Conservation (phyloP, 2,329 filamentous ascomycete genomes). For the Monilinia laxa region DNA sequence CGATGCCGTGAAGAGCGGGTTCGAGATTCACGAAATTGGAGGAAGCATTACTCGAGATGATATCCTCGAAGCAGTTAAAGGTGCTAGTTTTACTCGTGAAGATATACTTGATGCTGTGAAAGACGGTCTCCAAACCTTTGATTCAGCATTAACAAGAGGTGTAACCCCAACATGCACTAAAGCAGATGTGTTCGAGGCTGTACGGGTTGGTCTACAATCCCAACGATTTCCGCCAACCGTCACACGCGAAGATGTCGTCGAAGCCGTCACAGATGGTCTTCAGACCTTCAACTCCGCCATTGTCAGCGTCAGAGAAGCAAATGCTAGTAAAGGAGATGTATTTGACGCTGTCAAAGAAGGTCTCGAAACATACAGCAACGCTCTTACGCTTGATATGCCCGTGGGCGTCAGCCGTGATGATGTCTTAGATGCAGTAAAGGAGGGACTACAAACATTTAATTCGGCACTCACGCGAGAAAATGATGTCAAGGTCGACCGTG, state of each 20-base stretch:
- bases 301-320: constrained; percentile 57
- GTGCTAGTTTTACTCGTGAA: constrained; percentile 60
- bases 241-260: constrained; percentile 61
- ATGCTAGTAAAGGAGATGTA: constrained; percentile 54
- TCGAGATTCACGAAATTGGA: constrained; percentile 63
- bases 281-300: constrained; percentile 56
- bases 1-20: constrained; percentile 62
- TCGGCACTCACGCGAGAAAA: constrained; percentile 62
- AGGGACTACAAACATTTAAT: constrained; percentile 72
- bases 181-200: constrained; percentile 82
- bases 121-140: constrained; percentile 55
- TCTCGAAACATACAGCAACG: constrained; percentile 57
- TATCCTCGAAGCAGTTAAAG: constrained; percentile 62
- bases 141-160: constrained; percentile 40
- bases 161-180: constrained; percentile 58
- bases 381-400: constrained; percentile 59
- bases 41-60: constrained; percentile 63
- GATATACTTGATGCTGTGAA: constrained; percentile 65
- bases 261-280: constrained; percentile 63
- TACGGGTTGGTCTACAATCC: constrained; percentile 68
- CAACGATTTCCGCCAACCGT: constrained; percentile 71
- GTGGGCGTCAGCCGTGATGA: constrained; percentile 67
- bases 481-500: constrained; percentile 53
- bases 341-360: constrained; percentile 57
- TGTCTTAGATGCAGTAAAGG: constrained; percentile 81